Base-by-base conservation (phyloP, 306 rosid species). In the Calophaca sinica region DNA sequence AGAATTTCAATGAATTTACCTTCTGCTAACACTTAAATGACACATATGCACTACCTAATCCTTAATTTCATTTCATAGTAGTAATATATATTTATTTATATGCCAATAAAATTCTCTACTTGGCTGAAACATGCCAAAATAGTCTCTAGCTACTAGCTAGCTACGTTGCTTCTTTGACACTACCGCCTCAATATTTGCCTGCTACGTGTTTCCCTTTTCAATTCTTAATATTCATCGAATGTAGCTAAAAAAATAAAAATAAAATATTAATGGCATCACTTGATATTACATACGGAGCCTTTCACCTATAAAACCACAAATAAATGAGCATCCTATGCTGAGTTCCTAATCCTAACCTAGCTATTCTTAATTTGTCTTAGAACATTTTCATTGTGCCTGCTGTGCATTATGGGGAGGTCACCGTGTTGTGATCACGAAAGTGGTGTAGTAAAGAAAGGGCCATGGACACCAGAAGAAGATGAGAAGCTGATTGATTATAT, bases 401-500 rank as follows among this genome's bases (percentile, higher is more conserved):
- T 20, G 26, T 52, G 33, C 72, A 93, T 91, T 7, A 94, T 94
- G 98, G 97, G 93, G 1, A 84, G 98, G 63, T 73, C 88, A 28
- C 97, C 96, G 13, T 86, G 93, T 51, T 87, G 94, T 20, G 26
- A 20, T 83, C 87, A 85, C 67, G 93, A 86, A 62, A 83, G 12
- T 44, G 77, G 73, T 55, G 84, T 91, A 26, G 84, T 91, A 26
- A 94, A 94, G 89, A 94, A 94, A 86, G 98, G 98, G 79, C 98
- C 96, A 79, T 94, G 98, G 98, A 94, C 94, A 49, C 78, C 87
- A 3, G 98, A 94, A 68, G 97, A 94, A 87, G 98, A 94, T 75
- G 78, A 88, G 79, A 91, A 76, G 73, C 82, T 94, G 41, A 45
- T 74, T 55, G 89, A 88, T 72, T 82, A 87, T 51, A 87, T 94